phyloP scores from a whole-genome alignment of 192 early-diverging fungal genomes.

The Rhizophagus clarus region DNA sequence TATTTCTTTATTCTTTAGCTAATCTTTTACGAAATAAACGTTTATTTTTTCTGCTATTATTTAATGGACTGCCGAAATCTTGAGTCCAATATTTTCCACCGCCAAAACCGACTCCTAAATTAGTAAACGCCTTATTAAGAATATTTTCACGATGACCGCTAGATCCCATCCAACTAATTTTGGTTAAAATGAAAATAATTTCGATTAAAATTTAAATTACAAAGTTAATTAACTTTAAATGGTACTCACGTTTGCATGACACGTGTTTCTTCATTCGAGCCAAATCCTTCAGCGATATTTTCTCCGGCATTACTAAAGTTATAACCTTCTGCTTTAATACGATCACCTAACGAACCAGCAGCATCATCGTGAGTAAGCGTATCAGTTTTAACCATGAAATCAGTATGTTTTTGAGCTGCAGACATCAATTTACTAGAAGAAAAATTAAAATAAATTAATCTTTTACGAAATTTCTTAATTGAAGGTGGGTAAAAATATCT shows the following conservation, averaged over 20 bases:
- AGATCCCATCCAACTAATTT: conserved; percentile 43
- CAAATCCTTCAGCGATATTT: conserved; percentile 52
- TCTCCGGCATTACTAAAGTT: conserved; percentile 44
- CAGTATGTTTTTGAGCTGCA: conserved; percentile 45
- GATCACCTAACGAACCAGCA: conserved; percentile 41
- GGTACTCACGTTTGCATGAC: conserved; percentile 39
- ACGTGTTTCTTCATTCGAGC: conserved; percentile 26
- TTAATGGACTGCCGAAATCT: conserved; percentile 40
- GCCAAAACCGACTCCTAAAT: conserved; percentile 47
- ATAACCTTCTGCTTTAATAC: conserved; percentile 36
- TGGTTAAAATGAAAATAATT: not conserved
- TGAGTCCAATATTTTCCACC: conserved; percentile 55
- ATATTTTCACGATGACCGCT: conserved; percentile 55
- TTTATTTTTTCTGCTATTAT: not conserved
- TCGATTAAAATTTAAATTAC: not conserved
- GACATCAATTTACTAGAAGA: conserved; percentile 20
- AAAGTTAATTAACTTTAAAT: not conserved
- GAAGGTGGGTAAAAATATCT: not conserved
- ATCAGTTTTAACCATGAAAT: conserved; percentile 45
- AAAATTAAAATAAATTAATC: too few species aligned
- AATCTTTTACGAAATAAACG: too few species aligned
- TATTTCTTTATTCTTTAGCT: too few species aligned
- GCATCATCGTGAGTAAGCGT: conserved; percentile 52
- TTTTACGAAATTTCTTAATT: too few species aligned
- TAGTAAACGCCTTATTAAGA: conserved; percentile 39